Evolutionary conservation across 805 yeast genomes (phyloP).

Genomic region (Candida glaebosa): DNA sequence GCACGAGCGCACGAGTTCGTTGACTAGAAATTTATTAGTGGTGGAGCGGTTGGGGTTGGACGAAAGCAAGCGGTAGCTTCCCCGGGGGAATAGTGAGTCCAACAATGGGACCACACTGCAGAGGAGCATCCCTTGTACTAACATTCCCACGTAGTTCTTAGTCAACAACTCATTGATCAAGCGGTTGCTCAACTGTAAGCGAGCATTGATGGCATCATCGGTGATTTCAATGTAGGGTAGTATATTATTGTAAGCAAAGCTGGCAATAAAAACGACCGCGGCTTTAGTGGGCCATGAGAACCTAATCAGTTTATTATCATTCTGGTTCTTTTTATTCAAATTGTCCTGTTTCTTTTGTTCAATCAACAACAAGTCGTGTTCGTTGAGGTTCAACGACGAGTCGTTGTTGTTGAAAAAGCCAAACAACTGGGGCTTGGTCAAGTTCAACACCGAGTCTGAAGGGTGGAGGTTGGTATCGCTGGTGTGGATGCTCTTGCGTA

Average conservation of each 20-base stretch:
- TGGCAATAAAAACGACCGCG: background rate
- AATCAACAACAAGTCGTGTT: conserved; percentile 11
- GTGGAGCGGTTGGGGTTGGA: conserved; percentile 31
- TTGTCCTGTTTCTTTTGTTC: conserved; percentile 5
- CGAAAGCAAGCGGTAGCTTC: conserved; percentile 19
- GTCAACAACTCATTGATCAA: background rate
- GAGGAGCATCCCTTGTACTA: conserved; percentile 55
- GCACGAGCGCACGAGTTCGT: conserved; percentile 39
- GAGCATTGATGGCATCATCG: background rate
- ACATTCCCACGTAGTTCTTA: background rate
- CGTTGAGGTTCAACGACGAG: conserved; percentile 34
- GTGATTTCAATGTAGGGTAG: background rate
- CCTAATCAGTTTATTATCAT: background rate
- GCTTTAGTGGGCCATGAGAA: background rate
- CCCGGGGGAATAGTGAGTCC: conserved; percentile 29
- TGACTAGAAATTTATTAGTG: conserved; percentile 15
- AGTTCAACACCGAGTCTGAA: conserved; percentile 40
- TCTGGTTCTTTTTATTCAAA: background rate
- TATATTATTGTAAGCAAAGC: background rate
- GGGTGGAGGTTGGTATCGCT: background rate
- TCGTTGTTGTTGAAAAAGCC: conserved; percentile 45
- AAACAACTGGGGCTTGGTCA: conserved; percentile 50
- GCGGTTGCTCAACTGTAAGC: background rate
- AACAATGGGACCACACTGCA: conserved; percentile 51
- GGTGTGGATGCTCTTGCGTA: background rate